Conservation (phyloP, 305 asterid species). For the Solanum aculeatissimum region DNA sequence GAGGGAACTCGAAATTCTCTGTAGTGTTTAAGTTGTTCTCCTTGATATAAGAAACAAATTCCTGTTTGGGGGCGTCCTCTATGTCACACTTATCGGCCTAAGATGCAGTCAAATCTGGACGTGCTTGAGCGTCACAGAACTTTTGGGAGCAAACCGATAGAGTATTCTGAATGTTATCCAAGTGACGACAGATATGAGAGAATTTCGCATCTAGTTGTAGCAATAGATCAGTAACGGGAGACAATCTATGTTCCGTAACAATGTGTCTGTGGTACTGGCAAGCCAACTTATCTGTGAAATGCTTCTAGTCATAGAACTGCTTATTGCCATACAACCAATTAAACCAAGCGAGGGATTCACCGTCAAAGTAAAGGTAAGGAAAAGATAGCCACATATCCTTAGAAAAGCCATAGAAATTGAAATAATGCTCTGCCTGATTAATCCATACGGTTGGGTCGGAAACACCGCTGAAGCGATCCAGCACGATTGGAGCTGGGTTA, state of each 20-base stretch:
- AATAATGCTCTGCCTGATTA: not conserved
- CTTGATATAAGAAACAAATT: not conserved
- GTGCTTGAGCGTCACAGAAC: not conserved
- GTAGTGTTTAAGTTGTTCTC: not conserved
- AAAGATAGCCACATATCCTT: no score
- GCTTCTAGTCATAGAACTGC: no score
- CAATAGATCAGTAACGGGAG: not conserved
- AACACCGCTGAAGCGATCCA: not conserved
- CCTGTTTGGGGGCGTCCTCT: not conserved
- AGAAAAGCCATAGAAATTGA: no score
- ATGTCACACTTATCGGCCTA: not conserved
- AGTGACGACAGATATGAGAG: not conserved
- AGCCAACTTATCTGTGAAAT: not conserved
- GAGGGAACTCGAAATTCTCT: not conserved
- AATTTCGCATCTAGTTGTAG: not conserved
- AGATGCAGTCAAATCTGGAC: not conserved
- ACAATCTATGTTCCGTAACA: not conserved
- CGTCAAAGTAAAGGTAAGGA: not conserved
- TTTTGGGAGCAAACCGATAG: not conserved
- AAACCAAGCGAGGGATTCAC: not conserved
- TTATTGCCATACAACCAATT: no score
- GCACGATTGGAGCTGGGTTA: not conserved
- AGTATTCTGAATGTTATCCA: not conserved
- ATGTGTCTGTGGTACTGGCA: not conserved
- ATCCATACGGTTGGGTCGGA: not conserved